Evolutionary conservation across 805 yeast species (phyloP).

Genomic region (Candida xiaguanensis): DNA sequence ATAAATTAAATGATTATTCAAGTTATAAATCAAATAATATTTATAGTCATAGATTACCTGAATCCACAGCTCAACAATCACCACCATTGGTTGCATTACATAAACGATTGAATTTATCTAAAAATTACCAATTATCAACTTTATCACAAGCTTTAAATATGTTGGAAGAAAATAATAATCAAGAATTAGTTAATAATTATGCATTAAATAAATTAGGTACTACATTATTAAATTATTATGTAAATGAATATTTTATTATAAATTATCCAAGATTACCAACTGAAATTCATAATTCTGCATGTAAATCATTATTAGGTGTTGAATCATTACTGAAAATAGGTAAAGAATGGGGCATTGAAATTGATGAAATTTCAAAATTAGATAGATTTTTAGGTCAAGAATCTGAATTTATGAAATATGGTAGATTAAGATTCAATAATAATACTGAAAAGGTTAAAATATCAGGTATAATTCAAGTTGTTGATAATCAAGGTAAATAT

Average conservation of each 20-base stretch:
- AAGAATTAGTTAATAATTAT: constrained; percentile 61
- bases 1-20: constrained; percentile 33
- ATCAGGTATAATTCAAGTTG: constrained; percentile 48
- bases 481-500: constrained; percentile 18
- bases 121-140: constrained; percentile 53
- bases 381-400: constrained; percentile 68
- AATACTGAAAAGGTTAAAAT: constrained; percentile 30
- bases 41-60: constrained; percentile 44
- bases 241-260: constrained; percentile 65
- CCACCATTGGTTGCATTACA: constrained; percentile 80
- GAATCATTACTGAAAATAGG: constrained; percentile 66
- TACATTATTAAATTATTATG: constrained; percentile 69
- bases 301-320: constrained; percentile 70
- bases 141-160: constrained; percentile 81
- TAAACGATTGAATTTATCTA: constrained; percentile 65
- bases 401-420: constrained; percentile 62
- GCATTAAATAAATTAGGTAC: constrained; percentile 84
- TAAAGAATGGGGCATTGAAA: constrained; percentile 83
- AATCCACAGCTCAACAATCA: constrained; percentile 48
- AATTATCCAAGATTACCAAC: constrained; percentile 90
- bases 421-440: constrained; percentile 54
- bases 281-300: constrained; percentile 68
- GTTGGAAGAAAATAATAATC: constrained; percentile 21
- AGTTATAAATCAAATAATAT: constrained; percentile 35
- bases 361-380: constrained; percentile 60